Conservation (phyloP, 768 basidiomycete genomes). For the Suillus subaureus region DNA sequence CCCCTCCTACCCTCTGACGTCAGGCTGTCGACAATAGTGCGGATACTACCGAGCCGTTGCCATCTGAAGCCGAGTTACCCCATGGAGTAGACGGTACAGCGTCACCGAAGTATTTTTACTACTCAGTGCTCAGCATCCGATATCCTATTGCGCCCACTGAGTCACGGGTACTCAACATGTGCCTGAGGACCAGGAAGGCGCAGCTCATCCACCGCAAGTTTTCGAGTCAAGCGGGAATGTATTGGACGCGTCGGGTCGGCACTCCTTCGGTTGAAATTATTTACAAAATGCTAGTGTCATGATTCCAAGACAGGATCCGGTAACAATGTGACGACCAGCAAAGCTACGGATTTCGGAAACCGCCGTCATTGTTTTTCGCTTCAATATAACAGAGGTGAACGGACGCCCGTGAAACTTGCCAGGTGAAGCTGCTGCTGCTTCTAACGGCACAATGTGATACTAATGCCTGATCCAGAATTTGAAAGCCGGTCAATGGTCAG, state of each 20-base stretch:
- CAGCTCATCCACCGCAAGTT: neutral
- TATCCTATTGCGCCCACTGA: neutral
- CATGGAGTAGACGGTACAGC: neutral
- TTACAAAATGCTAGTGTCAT: neutral
- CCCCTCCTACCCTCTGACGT: neutral
- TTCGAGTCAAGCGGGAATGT: neutral
- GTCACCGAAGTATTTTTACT: neutral
- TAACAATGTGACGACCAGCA: neutral
- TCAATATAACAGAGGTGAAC: conserved; percentile 32
- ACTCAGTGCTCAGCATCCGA: neutral
- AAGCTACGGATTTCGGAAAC: neutral
- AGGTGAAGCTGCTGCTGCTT: conserved; percentile 43
- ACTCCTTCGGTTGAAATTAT: neutral
- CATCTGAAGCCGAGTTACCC: neutral
- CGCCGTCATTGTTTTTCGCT: neutral
- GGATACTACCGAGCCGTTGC: neutral
- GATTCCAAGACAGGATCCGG: neutral
- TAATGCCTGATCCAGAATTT: conserved; percentile 23
- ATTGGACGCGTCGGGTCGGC: neutral
- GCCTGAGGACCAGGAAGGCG: neutral
- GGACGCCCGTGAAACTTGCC: conserved; percentile 52
- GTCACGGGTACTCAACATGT: neutral
- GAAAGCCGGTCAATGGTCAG: conserved; percentile 82
- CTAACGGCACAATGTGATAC: conserved; percentile 19
- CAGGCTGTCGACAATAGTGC: neutral